These are phyloP conservation scores for Paragyromitra xinjiangensis DNA, from an alignment of 495 filamentous ascomycete species.

Conservation along the genomic window DNA sequence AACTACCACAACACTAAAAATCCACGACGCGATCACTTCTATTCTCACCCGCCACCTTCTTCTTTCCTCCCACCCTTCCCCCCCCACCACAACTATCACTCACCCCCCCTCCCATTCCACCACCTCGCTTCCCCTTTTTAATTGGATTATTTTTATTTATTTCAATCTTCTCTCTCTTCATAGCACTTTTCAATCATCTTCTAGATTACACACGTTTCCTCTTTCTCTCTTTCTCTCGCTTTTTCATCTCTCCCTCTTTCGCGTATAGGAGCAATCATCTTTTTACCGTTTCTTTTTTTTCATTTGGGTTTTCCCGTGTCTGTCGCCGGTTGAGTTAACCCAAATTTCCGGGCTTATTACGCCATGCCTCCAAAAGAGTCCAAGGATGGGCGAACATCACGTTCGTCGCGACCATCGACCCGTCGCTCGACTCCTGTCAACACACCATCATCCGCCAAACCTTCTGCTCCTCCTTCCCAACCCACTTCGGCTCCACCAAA, in stretches of 20 bases:
- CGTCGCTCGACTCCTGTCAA: constrained; percentile 57
- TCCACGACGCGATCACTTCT: constrained; percentile 53
- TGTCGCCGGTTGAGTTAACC: constrained; percentile 55
- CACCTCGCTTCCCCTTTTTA: constrained; percentile 57
- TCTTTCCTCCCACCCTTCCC: constrained; percentile 39
- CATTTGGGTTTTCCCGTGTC: constrained; percentile 56
- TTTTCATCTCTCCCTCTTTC: constrained; percentile 48
- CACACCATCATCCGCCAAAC: constrained; percentile 55
- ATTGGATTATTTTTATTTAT: constrained; percentile 59
- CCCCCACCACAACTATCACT: constrained; percentile 41
- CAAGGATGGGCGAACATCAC: constrained; percentile 51
- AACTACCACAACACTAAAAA: constrained; percentile 54
- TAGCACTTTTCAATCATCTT: constrained; percentile 34
- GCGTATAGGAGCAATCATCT: constrained; percentile 54
- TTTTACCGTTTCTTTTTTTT: constrained; percentile 56
- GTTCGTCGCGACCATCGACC: constrained; percentile 56
- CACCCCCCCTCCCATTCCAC: constrained; percentile 41
- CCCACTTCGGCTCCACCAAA: constrained; percentile 38
- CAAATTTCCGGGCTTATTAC: constrained; percentile 55
- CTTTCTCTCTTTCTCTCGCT: constrained; percentile 42
- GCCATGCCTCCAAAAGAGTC: constrained; percentile 57
- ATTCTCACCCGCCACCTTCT: constrained; percentile 49
- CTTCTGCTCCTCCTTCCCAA: constrained; percentile 47
- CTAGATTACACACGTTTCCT: constrained; percentile 55
- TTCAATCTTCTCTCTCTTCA: constrained; percentile 49